Evolutionary conservation across 768 basidiomycete genomes (phyloP).

Genomic region (Boletus coccyginus): DNA sequence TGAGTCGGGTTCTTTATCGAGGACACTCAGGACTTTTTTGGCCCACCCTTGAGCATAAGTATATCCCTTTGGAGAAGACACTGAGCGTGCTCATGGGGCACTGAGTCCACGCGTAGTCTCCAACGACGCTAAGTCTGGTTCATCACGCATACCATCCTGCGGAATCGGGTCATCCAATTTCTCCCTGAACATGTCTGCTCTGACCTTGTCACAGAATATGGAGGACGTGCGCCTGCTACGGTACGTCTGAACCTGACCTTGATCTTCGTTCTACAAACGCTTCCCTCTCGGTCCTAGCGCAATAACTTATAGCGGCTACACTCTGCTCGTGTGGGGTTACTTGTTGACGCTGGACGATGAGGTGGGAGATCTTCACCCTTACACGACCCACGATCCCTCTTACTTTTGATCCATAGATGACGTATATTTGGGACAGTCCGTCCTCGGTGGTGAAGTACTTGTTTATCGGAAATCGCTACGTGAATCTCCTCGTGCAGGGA

Average conservation of each 20-base stretch:
- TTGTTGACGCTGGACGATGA: slow-evolving; percentile 7
- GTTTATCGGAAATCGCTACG: slow-evolving; percentile 5
- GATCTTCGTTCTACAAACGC: not conserved
- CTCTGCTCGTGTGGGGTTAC: slow-evolving; percentile 5
- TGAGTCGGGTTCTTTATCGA: no score
- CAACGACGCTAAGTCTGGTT: not conserved
- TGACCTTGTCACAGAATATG: not conserved
- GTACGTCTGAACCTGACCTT: not conserved
- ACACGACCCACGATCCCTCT: not conserved
- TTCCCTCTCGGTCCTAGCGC: not conserved
- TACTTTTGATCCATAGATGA: not conserved
- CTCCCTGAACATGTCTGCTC: not conserved
- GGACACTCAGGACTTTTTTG: not conserved
- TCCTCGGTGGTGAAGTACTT: not conserved
- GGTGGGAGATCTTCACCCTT: not conserved
- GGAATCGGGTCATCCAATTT: not conserved
- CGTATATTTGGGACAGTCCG: not conserved
- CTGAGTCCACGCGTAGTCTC: not conserved
- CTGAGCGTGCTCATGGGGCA: not conserved
- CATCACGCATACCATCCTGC: not conserved
- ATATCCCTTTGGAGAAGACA: not conserved
- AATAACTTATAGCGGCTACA: not conserved
- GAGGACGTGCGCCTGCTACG: not conserved
- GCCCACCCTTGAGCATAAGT: not conserved
- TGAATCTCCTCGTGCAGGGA: not conserved